Percentiles rank a stretch among this genome's conserved stretches.
Evolutionary conservation across 2,329 filamentous ascomycete genomes (phyloP).

Genomic region (Cryphonectria carpinicola): DNA sequence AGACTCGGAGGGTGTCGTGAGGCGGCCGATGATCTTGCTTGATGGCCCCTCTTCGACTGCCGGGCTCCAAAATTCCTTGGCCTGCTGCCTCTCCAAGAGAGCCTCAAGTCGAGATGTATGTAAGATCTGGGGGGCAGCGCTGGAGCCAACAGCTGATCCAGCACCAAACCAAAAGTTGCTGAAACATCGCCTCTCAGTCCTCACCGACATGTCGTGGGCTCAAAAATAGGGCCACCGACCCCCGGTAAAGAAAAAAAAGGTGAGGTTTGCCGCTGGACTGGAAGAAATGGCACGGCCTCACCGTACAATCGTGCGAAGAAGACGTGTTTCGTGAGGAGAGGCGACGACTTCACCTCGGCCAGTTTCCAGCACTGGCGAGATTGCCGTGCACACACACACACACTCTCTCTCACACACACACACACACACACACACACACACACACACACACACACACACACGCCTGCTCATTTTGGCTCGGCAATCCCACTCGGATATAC

Average conservation of each 20-base stretch:
- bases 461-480: constrained; percentile 21
- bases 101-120: constrained; percentile 24
- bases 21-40: constrained; percentile 21
- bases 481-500: constrained; percentile 20
- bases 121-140: constrained; percentile 21
- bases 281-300: constrained; percentile 26
- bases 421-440: too few species aligned
- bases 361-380: constrained; percentile 21
- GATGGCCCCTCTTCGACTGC: constrained; percentile 20
- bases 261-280: constrained; percentile 9
- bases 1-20: constrained; percentile 24
- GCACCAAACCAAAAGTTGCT: constrained; percentile 10
- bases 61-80: constrained; percentile 24
- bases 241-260: constrained; percentile 16
- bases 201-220: constrained; percentile 20
- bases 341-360: constrained; percentile 21
- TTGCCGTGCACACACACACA: constrained; percentile 12
- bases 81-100: background rate
- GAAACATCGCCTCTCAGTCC: background rate
- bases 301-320: constrained; percentile 23
- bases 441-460: background rate
- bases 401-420: too few species aligned
- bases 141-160: constrained; percentile 17
- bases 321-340: constrained; percentile 16
- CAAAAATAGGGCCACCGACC: constrained; percentile 1